Base-by-base conservation (phyloP, 75 land plant genomes). In the Pinus albicaulis region DNA sequence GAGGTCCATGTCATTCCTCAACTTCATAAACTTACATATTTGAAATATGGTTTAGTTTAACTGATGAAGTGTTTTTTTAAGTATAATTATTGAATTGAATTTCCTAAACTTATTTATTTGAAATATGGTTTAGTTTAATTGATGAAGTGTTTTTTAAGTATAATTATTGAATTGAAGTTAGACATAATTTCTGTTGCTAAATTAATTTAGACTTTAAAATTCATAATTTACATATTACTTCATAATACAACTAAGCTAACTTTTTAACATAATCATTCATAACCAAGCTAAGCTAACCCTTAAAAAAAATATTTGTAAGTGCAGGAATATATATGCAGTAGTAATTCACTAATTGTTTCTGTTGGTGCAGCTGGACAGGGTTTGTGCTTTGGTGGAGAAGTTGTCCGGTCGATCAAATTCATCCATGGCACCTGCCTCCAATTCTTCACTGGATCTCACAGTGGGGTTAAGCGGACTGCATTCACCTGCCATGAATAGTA, bases 1-100 rank as follows among this genome's bases (percentile, higher is more conserved):
- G 98, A 92, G 90, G 81, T 77, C 13, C 7, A 48, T 52, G 24
- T 77, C 55, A 25, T 14, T 74, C 76, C 23, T 34, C 38, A 44
- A 24, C 72, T 12, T 71, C 76, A 14, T 26, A 59, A 59, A 72
- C 36, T 22, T 44, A 23, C 52, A 16, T 41, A 6, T n/a, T 73
- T 52, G 12, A 44, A 48, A 62, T 31, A 52, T 23, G 52, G 38
- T 44, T 68, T 41, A 66, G 38, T 17, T 38, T 14, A 10, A 66
- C 38, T 66, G 70, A 66, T 7, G 22, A 20, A 68, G 44, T 20
- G 48, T 23, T 3, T 12, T 8, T 20, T 4, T 19, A 3, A 38
- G n/a, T n/a, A n/a, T n/a, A n/a, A n/a, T n/a, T n/a, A n/a, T n/a
- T n/a, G n/a, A n/a, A n/a, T n/a, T n/a, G n/a, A n/a, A n/a, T n/a